Percentiles rank a stretch among this genome's conserved stretches.
Conservation (phyloP, 1,139 yeast genomes). For the Debaryomycetaceae sp. region DNA sequence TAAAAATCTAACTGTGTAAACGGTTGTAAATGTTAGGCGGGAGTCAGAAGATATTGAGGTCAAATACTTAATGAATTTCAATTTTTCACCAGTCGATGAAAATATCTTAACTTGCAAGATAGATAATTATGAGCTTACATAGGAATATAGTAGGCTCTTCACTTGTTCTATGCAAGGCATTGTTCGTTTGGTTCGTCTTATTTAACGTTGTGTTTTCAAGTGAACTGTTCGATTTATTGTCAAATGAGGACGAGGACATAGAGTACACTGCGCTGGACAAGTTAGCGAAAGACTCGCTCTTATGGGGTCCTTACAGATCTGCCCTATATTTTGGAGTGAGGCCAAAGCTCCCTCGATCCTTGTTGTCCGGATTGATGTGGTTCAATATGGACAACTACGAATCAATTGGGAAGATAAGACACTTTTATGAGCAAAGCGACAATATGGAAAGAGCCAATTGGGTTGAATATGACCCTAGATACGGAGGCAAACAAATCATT, state of each 20-base stretch:
- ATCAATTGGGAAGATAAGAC: slow-evolving; percentile 67
- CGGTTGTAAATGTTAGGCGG: not conserved
- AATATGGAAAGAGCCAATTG: slow-evolving; percentile 77
- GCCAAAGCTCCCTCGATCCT: slow-evolving; percentile 75
- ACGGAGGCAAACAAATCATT: slow-evolving; percentile 80
- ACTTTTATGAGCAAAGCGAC: slow-evolving; percentile 74
- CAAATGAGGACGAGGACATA: not conserved
- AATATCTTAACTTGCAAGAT: not conserved
- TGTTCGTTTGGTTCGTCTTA: not conserved
- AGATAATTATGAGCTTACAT: not conserved
- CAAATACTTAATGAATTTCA: too few relatives aligned
- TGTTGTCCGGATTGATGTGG: slow-evolving; percentile 88
- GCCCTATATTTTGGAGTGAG: slow-evolving; percentile 82
- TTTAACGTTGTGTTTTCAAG: not conserved
- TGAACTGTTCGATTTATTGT: not conserved
- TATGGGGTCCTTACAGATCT: slow-evolving; percentile 94
- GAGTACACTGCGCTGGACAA: not conserved
- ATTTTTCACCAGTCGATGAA: too few relatives aligned
- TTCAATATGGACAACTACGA: slow-evolving; percentile 59
- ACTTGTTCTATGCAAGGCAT: not conserved
- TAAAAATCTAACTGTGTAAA: not conserved
- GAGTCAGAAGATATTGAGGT: too few relatives aligned
- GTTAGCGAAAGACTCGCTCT: slow-evolving; percentile 32
- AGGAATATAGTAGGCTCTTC: not conserved
- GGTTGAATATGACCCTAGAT: slow-evolving; percentile 80